Evolutionary conservation across 441 rosid species (phyloP).

Genomic region (Gossypium schwendimanii): DNA sequence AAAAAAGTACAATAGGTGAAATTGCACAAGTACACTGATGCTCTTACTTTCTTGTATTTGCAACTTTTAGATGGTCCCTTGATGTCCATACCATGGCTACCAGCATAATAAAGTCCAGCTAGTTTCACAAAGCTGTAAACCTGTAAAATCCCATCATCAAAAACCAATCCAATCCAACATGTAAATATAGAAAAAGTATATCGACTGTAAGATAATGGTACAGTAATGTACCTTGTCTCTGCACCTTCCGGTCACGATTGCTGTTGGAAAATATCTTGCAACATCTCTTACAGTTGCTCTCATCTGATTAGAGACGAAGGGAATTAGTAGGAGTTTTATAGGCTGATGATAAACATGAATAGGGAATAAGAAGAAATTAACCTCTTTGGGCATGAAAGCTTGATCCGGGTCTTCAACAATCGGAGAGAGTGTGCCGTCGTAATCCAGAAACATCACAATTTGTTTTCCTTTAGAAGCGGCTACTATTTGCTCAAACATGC

Average conservation of each 20-base stretch:
- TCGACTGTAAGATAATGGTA: neutral
- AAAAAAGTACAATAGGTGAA: neutral
- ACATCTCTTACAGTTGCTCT: slow-evolving; percentile 47
- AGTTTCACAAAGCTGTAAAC: slow-evolving; percentile 55
- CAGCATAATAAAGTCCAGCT: slow-evolving; percentile 55
- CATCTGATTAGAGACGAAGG: slow-evolving; percentile 30
- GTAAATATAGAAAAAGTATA: neutral
- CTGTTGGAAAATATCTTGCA: slow-evolving; percentile 57
- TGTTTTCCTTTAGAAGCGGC: slow-evolving; percentile 44
- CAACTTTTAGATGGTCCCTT: slow-evolving; percentile 42
- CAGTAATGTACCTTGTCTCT: slow-evolving; percentile 51
- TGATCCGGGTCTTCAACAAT: slow-evolving; percentile 62
- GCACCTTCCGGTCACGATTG: slow-evolving; percentile 66
- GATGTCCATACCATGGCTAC: slow-evolving; percentile 77
- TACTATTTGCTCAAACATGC: slow-evolving; percentile 42
- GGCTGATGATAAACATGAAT: neutral
- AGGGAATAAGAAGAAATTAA: slow-evolving; percentile 13
- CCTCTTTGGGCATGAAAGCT: slow-evolving; percentile 57
- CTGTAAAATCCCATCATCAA: slow-evolving; percentile 19
- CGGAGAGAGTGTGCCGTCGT: slow-evolving; percentile 65
- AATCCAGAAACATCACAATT: slow-evolving; percentile 61
- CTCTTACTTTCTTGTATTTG: slow-evolving; percentile 30
- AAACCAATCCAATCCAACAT: neutral
- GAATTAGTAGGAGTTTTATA: neutral
- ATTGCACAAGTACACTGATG: neutral